A percentile compares a stretch with the other conserved stretches of the same genome.
Conservation (phyloP, 129 eudicot genomes). For the Calendula officinalis region DNA sequence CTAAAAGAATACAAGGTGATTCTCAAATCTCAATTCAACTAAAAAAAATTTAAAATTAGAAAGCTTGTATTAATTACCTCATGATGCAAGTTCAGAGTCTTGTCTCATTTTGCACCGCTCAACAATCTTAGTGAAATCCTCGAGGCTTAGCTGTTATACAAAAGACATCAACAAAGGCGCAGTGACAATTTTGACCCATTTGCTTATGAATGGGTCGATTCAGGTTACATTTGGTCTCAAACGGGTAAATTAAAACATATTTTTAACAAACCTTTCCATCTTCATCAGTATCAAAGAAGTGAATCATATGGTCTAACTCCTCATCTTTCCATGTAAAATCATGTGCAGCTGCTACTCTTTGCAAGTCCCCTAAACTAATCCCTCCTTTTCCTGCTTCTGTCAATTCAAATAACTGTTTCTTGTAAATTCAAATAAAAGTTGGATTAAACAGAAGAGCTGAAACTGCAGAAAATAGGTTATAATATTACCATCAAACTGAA, state of each 20-base stretch:
- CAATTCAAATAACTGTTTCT: constrained; percentile 6
- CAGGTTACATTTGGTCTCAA: not conserved
- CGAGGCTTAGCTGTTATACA: constrained; percentile 61
- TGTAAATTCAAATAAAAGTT: no score
- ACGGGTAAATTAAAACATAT: not conserved
- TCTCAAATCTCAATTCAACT: constrained; percentile 1
- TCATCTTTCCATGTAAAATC: constrained; percentile 87
- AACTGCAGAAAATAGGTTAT: not conserved
- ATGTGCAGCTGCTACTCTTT: constrained; percentile 71
- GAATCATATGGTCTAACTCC: constrained; percentile 75
- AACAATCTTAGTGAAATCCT: constrained; percentile 77
- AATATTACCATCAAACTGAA: constrained; percentile 86
- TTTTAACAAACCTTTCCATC: constrained; percentile 71
- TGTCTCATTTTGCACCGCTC: constrained; percentile 73
- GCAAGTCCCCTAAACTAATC: constrained; percentile 58
- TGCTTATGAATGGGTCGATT: not conserved
- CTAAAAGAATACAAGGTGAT: no score
- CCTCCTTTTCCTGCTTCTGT: constrained; percentile 82
- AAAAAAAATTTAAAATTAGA: not conserved
- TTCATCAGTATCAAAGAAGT: constrained; percentile 66
- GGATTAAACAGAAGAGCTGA: not conserved
- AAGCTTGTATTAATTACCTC: not conserved
- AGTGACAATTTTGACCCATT: not conserved
- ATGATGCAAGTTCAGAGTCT: constrained; percentile 30
- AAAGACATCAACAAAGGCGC: not conserved